Base-by-base conservation (phyloP, 495 filamentous ascomycete species). In the Podospora sp. region DNA sequence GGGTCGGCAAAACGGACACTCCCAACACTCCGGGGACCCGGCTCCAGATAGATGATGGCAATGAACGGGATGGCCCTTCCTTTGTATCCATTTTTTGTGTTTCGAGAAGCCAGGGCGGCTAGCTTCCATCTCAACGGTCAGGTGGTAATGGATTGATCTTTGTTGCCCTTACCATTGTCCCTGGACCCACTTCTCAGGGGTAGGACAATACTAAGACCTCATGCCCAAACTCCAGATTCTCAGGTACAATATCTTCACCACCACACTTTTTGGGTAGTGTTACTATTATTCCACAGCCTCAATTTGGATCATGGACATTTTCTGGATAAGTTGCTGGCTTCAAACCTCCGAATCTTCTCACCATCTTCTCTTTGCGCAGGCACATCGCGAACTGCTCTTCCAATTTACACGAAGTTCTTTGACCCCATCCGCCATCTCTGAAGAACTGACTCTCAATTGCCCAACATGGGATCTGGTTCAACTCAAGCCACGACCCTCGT, bases 121-220 rank as follows among this genome's bases (percentile, higher is more conserved):
- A n/a, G 21, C 2, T 22, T 55, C 20, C 52, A 55, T 55, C 21
- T 22, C 52, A 57, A 25, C 0, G 18, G 25, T 22, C 20, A 40
- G 8, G 11, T 29, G 25, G 1, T 29, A 49, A 62, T 21, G 65
- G 7, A 18, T n/a, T 33, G 27, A 26, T 12, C 71, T 70, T 71
- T 71, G 65, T 66, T 26, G 35, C 53, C 62, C 66, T 73, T 73
- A 69, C 53, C 65, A 73, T 76, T 76, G 71, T 72, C 65, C 60
- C 25, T 49, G 2, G 52, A 8, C 56, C 53, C 36, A 46, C 57
- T 52, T 40, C 33, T 58, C 56, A 18, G 24, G 55, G 21, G 50
- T 51, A 64, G 26, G n/a, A 76, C 69, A 76, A 73, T 75, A 69
- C 67, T 65, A 59, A 56, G 58, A 52, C 51, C 36, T 49, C 51